phyloP scores from a whole-genome alignment of 75 land plant species.

The Cupressus sempervirens region DNA sequence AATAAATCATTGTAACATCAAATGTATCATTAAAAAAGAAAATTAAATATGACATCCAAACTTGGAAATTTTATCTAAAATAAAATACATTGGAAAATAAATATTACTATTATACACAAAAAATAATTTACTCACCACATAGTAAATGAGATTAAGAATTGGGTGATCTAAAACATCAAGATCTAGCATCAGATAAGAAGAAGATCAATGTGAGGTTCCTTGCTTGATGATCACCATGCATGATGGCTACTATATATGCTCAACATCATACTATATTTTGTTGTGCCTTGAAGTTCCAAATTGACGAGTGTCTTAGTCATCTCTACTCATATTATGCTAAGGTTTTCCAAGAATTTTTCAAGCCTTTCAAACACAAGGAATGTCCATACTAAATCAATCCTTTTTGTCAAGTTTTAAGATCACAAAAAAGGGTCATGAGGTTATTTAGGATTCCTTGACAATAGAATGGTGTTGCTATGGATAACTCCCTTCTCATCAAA shows the following conservation, averaged over 20 bases:
- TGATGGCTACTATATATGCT: not conserved
- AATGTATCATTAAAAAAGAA: not conserved
- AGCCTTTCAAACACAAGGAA: too few relatives aligned
- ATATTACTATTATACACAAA: not conserved
- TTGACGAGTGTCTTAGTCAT: too few relatives aligned
- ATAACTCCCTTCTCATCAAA: too few relatives aligned
- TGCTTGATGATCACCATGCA: not conserved
- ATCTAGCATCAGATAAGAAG: constrained; percentile 9
- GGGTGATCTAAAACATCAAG: constrained; percentile 92
- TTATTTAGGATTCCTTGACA: too few relatives aligned
- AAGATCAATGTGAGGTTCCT: not conserved
- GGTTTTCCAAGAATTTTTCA: too few relatives aligned
- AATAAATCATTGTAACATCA: constrained; percentile 7
- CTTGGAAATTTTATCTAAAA: not conserved
- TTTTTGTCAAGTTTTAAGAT: too few relatives aligned
- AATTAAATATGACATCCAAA: not conserved
- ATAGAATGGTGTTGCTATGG: too few relatives aligned
- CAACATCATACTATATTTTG: not conserved
- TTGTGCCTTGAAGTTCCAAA: too few relatives aligned
- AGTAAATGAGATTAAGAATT: constrained; percentile 77
- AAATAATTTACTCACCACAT: constrained; percentile 47
- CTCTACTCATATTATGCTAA: too few relatives aligned
- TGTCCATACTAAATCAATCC: too few relatives aligned
- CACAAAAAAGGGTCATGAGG: too few relatives aligned
- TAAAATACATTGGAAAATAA: not conserved